phyloP scores from a whole-genome alignment of 2,329 filamentous ascomycete species.

The Xylaria sp. region DNA sequence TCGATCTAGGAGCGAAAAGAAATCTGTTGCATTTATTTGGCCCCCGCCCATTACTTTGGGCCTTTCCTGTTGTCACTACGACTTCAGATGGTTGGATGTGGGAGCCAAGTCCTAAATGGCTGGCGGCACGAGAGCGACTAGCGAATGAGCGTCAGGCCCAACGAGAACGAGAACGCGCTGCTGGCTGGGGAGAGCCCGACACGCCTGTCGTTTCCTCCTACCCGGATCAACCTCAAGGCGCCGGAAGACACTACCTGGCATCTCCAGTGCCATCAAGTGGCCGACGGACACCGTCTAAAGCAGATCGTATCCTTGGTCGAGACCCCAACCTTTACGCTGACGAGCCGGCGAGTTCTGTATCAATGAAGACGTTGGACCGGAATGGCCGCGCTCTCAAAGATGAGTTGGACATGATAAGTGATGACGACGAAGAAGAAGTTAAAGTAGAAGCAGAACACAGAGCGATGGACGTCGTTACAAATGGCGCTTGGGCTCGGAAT shows the following conservation, averaged over 20 bases:
- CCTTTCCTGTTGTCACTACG: conserved; percentile 80
- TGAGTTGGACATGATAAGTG: conserved; percentile 42
- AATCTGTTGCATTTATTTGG: conserved; percentile 88
- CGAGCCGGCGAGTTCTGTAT: conserved; percentile 48
- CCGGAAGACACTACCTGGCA: conserved; percentile 44
- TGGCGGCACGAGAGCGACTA: conserved; percentile 71
- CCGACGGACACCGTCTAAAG: conserved; percentile 57
- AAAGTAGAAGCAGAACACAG: conserved; percentile 42
- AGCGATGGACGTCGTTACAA: conserved; percentile 51
- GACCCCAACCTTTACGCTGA: conserved; percentile 62
- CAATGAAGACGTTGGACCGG: conserved; percentile 55
- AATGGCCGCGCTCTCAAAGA: conserved; percentile 51
- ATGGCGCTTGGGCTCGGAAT: conserved; percentile 45
- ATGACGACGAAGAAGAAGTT: conserved; percentile 41
- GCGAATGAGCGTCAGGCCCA: conserved; percentile 63
- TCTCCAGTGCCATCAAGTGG: conserved; percentile 35
- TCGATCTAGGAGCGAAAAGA: conserved; percentile 82
- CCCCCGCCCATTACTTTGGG: conserved; percentile 73
- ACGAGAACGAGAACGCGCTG: conserved; percentile 65
- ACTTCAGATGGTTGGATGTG: conserved; percentile 93
- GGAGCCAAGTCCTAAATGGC: conserved; percentile 83
- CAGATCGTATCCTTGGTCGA: conserved; percentile 62
- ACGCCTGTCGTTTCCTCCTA: conserved; percentile 33
- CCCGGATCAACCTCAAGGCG: conserved; percentile 34
- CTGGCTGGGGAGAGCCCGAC: conserved; percentile 66